phyloP scores from a whole-genome alignment of 2,329 filamentous ascomycete genomes.

The Hypoxylon sp. region DNA sequence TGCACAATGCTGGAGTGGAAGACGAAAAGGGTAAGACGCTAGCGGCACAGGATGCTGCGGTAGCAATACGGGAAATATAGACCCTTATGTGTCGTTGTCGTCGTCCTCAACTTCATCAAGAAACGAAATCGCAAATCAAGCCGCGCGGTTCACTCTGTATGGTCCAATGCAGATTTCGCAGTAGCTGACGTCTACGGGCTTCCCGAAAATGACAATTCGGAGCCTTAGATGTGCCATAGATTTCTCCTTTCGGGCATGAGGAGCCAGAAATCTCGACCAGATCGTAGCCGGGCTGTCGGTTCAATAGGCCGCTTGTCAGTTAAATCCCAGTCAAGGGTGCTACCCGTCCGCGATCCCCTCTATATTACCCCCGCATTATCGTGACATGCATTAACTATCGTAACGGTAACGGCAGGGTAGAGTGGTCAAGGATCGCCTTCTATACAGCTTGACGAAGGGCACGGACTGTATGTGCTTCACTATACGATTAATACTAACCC shows the following conservation, averaged over 20 bases:
- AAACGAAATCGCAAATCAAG: conserved; percentile 8
- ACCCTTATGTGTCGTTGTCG: conserved; percentile 6
- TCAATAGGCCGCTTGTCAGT: conserved; percentile 38
- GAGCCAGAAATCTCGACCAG: conserved; percentile 29
- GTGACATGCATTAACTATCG: conserved; percentile 31
- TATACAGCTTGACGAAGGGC: conserved; percentile 15
- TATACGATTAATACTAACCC: conserved; percentile 28
- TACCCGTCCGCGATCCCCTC: conserved; percentile 21
- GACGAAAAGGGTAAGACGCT: background rate
- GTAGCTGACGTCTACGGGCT: conserved; percentile 16
- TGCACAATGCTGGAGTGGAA: background rate
- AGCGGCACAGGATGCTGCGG: background rate
- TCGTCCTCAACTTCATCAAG: background rate
- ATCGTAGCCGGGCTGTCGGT: conserved; percentile 38
- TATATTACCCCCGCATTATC: conserved; percentile 41
- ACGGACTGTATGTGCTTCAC: conserved; percentile 4
- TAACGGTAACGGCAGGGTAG: conserved; percentile 23
- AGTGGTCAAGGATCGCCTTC: conserved; percentile 4
- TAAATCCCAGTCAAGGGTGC: conserved; percentile 31
- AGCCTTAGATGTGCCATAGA: conserved; percentile 29
- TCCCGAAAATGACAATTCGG: conserved; percentile 36
- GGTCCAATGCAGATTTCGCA: conserved; percentile 9
- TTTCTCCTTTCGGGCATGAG: conserved; percentile 43
- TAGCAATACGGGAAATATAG: background rate
- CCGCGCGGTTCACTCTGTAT: background rate